A percentile compares a stretch with the other conserved stretches of the same genome.
These are phyloP conservation scores for Phytophthora pseudosyringae DNA, from an alignment of 352 stramenopile species.

Conservation along the genomic window DNA sequence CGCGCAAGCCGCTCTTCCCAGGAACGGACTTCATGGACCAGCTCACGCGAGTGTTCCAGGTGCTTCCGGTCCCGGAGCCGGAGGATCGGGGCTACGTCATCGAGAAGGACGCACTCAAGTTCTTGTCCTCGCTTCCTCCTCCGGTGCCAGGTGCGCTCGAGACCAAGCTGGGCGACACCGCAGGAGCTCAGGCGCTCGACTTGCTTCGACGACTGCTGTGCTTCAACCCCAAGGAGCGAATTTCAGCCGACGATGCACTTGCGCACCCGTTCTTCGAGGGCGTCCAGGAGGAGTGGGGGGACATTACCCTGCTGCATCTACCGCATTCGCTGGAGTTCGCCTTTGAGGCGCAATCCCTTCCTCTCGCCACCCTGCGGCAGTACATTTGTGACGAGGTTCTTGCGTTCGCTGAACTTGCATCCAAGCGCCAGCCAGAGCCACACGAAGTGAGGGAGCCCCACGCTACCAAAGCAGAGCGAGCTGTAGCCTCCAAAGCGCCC, in stretches of 20 bases:
- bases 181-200: constrained; percentile 61
- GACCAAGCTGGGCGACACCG: constrained; percentile 55
- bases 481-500: constrained; percentile 9
- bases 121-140: constrained; percentile 73
- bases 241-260: constrained; percentile 91
- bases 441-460: constrained; percentile 36
- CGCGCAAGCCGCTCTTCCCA: constrained; percentile 79
- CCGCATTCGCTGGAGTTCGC: constrained; percentile 84
- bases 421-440: constrained; percentile 18
- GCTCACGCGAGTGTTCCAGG: constrained; percentile 81
- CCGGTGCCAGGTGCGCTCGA: constrained; percentile 64
- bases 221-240: constrained; percentile 92
- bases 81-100: constrained; percentile 74
- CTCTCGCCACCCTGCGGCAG: constrained; percentile 68
- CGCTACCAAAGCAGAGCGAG: constrained; percentile 14
- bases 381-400: constrained; percentile 86
- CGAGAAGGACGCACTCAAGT: constrained; percentile 87
- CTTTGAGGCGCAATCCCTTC: constrained; percentile 79
- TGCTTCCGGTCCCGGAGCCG: constrained; percentile 72
- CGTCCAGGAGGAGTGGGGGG: constrained; percentile 89
- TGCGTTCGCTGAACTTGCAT: constrained; percentile 52
- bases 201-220: constrained; percentile 88
- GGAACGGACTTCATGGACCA: constrained; percentile 89
- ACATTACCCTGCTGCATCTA: constrained; percentile 65
- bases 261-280: constrained; percentile 89